Evolutionary conservation across 2,329 filamentous ascomycete genomes (phyloP).

Genomic region (Stemphylium vesicarium): DNA sequence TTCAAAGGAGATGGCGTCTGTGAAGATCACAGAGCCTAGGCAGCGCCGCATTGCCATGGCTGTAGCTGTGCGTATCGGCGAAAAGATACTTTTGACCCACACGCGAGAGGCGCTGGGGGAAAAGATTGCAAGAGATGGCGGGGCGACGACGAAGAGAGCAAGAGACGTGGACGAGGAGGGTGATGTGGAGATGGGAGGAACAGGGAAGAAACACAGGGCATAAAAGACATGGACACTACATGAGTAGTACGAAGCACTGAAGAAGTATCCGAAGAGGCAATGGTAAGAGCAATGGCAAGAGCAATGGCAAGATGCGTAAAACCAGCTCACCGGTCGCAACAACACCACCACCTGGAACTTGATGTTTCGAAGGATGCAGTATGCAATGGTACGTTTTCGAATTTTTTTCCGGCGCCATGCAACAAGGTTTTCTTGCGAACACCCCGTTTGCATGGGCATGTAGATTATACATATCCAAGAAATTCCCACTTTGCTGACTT

Average conservation of each 20-base stretch:
- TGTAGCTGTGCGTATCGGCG: conserved; percentile 70
- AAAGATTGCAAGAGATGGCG: conserved; percentile 40
- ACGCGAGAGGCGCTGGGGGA: conserved; percentile 50
- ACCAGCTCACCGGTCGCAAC: background rate
- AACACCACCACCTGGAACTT: background rate
- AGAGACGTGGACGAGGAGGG: conserved; percentile 35
- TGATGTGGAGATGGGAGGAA: conserved; percentile 34
- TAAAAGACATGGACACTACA: conserved; percentile 17
- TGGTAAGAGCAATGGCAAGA: too few species aligned
- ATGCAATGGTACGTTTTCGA: conserved; percentile 25
- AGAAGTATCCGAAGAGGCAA: too few species aligned
- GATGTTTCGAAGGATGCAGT: background rate
- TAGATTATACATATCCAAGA: conserved; percentile 22
- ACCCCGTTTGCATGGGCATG: conserved; percentile 8
- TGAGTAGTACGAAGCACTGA: background rate
- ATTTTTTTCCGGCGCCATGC: conserved; percentile 16
- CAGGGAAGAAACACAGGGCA: conserved; percentile 35
- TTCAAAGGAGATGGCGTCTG: conserved; percentile 43
- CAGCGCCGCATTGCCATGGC: conserved; percentile 62
- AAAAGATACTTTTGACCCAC: conserved; percentile 70
- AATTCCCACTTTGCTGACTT: conserved; percentile 20
- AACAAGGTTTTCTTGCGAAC: background rate
- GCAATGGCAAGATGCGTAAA: background rate
- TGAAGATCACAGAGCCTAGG: conserved; percentile 12
- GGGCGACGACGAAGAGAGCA: conserved; percentile 28